A percentile compares a stretch with the other conserved stretches of the same genome.
These are phyloP conservation scores for Pilaira anomala DNA, from an alignment of 192 early-diverging fungal species.

Conservation along the genomic window DNA sequence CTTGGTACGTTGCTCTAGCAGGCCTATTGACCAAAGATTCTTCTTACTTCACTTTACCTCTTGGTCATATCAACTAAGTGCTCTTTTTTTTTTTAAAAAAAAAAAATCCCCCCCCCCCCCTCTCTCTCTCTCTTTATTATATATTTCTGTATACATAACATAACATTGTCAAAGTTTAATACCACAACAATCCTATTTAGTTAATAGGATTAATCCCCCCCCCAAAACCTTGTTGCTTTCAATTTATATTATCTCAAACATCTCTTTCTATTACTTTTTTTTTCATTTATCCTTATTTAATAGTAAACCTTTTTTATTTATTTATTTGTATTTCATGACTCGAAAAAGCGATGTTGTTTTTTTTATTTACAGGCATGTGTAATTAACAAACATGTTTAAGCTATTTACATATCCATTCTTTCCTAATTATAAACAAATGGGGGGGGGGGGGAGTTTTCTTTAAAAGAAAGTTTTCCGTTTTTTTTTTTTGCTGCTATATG, in stretches of 20 bases:
- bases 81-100: neutral
- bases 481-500: too few relatives aligned
- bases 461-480: neutral
- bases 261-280: neutral
- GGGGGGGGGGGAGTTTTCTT: neutral
- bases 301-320: neutral
- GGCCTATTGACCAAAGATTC: constrained; percentile 54
- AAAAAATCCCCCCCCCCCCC: too few relatives aligned
- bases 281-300: neutral
- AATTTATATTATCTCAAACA: neutral
- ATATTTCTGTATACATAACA: neutral
- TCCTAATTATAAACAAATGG: too few relatives aligned
- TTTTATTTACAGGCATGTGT: too few relatives aligned
- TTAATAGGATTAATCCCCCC: too few relatives aligned
- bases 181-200: too few relatives aligned
- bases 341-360: neutral
- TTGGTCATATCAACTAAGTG: constrained; percentile 22
- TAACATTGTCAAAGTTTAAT: neutral
- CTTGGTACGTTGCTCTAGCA: constrained; percentile 71
- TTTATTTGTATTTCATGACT: neutral
- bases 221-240: too few relatives aligned
- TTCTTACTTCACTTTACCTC: constrained; percentile 56
- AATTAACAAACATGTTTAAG: too few relatives aligned
- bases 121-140: too few relatives aligned
- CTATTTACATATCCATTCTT: too few relatives aligned